phyloP scores from a whole-genome alignment of 169 alveolate species.

The Plasmodium sp. region DNA sequence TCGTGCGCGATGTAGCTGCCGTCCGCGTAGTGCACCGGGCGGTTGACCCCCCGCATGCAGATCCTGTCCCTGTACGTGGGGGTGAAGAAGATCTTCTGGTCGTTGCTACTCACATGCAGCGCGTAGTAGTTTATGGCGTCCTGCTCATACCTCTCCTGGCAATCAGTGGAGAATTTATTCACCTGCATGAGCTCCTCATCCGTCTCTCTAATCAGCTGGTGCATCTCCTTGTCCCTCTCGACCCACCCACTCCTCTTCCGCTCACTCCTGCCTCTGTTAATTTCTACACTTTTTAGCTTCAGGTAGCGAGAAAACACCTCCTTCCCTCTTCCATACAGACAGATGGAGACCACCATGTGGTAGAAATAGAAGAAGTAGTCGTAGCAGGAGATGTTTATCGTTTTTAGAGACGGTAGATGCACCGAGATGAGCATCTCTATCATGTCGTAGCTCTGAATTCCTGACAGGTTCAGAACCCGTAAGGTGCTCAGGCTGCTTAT shows the following conservation, averaged over 20 bases:
- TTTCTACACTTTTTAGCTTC: not conserved
- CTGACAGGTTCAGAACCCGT: slow-evolving; percentile 19
- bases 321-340: slow-evolving; percentile 39
- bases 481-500: slow-evolving; percentile 1
- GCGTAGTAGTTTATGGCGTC: slow-evolving; percentile 37
- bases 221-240: not conserved
- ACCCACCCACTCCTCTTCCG: not conserved
- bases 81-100: slow-evolving; percentile 21
- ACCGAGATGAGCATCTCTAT: slow-evolving; percentile 54
- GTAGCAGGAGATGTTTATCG: slow-evolving; percentile 42
- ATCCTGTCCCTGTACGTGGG: slow-evolving; percentile 37
- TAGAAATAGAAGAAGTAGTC: slow-evolving; percentile 62
- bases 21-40: slow-evolving; percentile 49
- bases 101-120: slow-evolving; percentile 19
- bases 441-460: slow-evolving; percentile 48
- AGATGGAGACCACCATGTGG: slow-evolving; percentile 36
- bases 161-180: not conserved
- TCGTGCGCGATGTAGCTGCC: slow-evolving; percentile 39
- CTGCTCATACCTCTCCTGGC: slow-evolving; percentile 37
- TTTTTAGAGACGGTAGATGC: slow-evolving; percentile 1
- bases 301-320: slow-evolving; percentile 16
- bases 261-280: not conserved
- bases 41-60: slow-evolving; percentile 2
- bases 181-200: slow-evolving; percentile 15
- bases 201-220: slow-evolving; percentile 3